Percentiles rank a stretch among this genome's conserved stretches.
These are phyloP conservation scores for Cinnamomum chago DNA, from an alignment of 164 flowering plant species.

Conservation along the genomic window DNA sequence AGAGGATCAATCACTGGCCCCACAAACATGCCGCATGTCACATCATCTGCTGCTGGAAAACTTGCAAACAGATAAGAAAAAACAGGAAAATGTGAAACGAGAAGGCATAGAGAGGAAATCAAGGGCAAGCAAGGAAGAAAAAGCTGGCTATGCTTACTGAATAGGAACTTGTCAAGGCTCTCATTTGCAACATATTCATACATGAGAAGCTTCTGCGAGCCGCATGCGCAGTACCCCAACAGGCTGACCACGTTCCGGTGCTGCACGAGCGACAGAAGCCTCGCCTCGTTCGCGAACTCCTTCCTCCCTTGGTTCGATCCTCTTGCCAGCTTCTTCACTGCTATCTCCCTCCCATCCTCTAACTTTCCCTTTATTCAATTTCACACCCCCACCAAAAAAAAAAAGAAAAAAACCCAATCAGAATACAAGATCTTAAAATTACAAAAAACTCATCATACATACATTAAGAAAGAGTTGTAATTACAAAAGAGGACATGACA, in stretches of 20 bases:
- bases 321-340: slow-evolving; percentile 81
- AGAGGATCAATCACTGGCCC: no score
- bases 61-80: no score
- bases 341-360: slow-evolving; percentile 81
- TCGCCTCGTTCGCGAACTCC: slow-evolving; percentile 81
- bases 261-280: slow-evolving; percentile 71
- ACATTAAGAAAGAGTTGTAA: no score
- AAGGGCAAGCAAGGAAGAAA: no score
- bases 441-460: no score
- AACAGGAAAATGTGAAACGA: no score
- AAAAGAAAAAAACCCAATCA: not conserved
- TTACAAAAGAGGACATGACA: not conserved
- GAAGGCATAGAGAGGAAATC: no score
- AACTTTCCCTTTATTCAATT: slow-evolving; percentile 46
- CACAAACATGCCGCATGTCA: no score
- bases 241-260: slow-evolving; percentile 88
- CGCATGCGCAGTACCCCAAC: slow-evolving; percentile 69
- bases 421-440: not conserved
- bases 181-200: slow-evolving; percentile 74
- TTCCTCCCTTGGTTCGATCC: slow-evolving; percentile 71
- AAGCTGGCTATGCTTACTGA: slow-evolving; percentile 18
- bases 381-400: not conserved
- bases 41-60: no score
- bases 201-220: slow-evolving; percentile 71
- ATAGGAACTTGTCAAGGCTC: slow-evolving; percentile 90